phyloP scores from a whole-genome alignment of 192 early-diverging fungal genomes.

The Globomyces pollinis-pini region DNA sequence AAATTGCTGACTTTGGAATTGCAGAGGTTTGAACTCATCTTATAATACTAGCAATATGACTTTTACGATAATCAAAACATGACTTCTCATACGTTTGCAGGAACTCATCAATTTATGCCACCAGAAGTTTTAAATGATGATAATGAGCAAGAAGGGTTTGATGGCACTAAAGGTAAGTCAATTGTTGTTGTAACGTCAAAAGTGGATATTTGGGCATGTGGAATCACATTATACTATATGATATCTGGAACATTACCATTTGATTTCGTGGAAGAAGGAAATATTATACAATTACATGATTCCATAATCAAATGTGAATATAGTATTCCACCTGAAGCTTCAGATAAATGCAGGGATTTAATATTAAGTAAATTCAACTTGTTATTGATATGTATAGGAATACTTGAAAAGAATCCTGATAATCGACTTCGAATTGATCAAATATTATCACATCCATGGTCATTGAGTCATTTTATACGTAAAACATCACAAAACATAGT shows the following conservation, averaged over 20 bases:
- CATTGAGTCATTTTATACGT: neutral
- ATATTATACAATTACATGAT: constrained; percentile 43
- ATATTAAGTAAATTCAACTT: constrained; percentile 21
- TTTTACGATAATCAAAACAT: constrained; percentile 30
- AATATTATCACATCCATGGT: constrained; percentile 38
- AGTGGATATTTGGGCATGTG: constrained; percentile 56
- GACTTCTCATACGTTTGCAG: constrained; percentile 37
- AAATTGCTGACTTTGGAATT: constrained; percentile 52
- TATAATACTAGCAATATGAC: constrained; percentile 32
- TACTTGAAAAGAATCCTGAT: constrained; percentile 34
- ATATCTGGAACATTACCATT: constrained; percentile 48
- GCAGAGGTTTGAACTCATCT: constrained; percentile 35
- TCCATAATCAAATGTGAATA: constrained; percentile 35
- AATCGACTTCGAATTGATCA: constrained; percentile 26
- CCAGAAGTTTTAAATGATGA: constrained; percentile 44
- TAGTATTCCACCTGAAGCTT: constrained; percentile 31
- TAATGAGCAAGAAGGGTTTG: neutral
- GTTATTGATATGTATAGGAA: constrained; percentile 25
- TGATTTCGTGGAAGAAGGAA: constrained; percentile 47
- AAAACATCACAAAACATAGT: neutral
- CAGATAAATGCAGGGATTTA: constrained; percentile 27
- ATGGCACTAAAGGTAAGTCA: constrained; percentile 36
- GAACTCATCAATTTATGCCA: constrained; percentile 52
- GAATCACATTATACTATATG: constrained; percentile 52
- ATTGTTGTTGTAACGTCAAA: neutral